Conservation (phyloP, 805 yeast genomes). For the Metschnikowia orientalis region DNA sequence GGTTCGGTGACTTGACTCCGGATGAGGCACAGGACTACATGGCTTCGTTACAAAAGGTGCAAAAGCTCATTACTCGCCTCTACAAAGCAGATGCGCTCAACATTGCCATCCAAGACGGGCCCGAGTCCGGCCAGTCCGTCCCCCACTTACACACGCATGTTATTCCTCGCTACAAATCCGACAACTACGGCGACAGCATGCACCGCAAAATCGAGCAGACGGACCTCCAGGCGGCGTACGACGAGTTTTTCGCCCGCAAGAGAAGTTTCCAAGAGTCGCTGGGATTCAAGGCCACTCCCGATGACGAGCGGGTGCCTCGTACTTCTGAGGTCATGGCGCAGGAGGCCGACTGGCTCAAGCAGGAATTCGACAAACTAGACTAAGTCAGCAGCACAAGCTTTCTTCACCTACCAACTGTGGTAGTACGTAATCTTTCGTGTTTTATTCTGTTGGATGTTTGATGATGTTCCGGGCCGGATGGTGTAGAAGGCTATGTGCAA, state of each 20-base stretch:
- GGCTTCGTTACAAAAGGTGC: conserved; percentile 65
- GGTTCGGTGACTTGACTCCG: conserved; percentile 63
- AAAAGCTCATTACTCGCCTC: conserved; percentile 57
- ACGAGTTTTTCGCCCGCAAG: conserved; percentile 21
- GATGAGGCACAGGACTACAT: conserved; percentile 80
- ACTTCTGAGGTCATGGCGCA: conserved; percentile 58
- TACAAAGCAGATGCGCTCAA: conserved; percentile 83
- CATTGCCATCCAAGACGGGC: conserved; percentile 94
- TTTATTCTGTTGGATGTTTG: no score
- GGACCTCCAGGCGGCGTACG: conserved; percentile 41
- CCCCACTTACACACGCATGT: conserved; percentile 94
- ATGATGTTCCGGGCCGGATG: no score
- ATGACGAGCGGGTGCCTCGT: conserved; percentile 55
- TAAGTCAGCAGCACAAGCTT: no score
- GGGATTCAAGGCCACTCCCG: conserved; percentile 34
- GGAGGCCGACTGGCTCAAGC: conserved; percentile 61
- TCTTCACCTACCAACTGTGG: no score
- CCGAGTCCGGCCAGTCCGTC: conserved; percentile 92
- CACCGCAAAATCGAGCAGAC: conserved; percentile 58
- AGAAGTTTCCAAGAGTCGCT: conserved; percentile 24
- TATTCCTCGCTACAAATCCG: conserved; percentile 71
- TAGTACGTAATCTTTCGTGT: no score
- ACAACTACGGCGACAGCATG: conserved; percentile 55
- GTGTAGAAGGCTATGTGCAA: no score
- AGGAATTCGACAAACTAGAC: conserved; percentile 37